phyloP scores from a whole-genome alignment of 164 flowering plant genomes.

The Warburgia ugandensis region DNA sequence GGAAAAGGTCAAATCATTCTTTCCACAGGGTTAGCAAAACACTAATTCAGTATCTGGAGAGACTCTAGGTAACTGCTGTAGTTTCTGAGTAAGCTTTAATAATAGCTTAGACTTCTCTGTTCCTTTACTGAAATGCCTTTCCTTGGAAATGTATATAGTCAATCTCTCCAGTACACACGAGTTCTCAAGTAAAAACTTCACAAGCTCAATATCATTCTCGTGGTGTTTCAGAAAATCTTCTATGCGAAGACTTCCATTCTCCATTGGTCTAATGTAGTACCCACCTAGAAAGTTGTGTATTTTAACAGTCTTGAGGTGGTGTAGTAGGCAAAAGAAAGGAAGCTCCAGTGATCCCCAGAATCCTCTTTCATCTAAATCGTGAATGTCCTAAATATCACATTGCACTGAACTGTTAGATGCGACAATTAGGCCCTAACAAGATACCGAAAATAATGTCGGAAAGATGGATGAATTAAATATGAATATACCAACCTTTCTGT shows the following conservation, averaged over 20 bases:
- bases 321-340: background rate
- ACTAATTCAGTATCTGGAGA: background rate
- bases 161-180: background rate
- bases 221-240: background rate
- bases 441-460: background rate
- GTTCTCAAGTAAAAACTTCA: background rate
- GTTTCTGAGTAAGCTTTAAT: background rate
- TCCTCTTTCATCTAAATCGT: constrained; percentile 2
- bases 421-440: background rate
- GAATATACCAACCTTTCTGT: background rate
- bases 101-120: background rate
- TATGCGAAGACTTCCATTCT: background rate
- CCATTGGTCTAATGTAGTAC: background rate
- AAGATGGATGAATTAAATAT: background rate
- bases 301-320: background rate
- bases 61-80: background rate
- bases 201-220: background rate
- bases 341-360: background rate
- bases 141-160: background rate
- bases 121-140: background rate
- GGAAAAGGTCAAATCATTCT: too few species aligned
- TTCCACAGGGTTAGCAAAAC: too few species aligned
- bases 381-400: background rate
- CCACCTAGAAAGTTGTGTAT: background rate
- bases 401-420: background rate